phyloP scores from a whole-genome alignment of 2,329 filamentous ascomycete species.

The Magnaporthales sp. region DNA sequence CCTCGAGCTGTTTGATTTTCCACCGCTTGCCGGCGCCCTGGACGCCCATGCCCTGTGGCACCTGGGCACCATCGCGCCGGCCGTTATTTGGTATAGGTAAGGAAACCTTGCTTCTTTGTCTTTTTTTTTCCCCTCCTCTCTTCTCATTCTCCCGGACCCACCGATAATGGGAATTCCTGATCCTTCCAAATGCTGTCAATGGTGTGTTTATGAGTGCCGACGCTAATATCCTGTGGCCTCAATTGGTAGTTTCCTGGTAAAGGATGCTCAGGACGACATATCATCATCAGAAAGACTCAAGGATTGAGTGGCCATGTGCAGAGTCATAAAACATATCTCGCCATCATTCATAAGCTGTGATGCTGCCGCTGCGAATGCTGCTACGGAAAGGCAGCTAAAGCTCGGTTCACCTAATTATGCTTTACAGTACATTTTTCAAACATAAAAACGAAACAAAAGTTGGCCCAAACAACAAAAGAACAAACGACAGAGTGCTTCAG shows the following conservation, averaged over 20 bases:
- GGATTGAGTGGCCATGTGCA: slow-evolving; percentile 9
- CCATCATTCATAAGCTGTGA: too few species aligned
- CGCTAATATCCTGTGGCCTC: slow-evolving; percentile 8
- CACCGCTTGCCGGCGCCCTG: slow-evolving; percentile 70
- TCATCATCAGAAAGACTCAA: slow-evolving; percentile 61
- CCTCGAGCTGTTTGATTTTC: slow-evolving; percentile 88
- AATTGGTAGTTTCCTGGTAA: slow-evolving; percentile 65
- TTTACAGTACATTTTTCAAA: too few species aligned
- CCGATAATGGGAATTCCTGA: too few species aligned
- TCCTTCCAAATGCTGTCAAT: too few species aligned
- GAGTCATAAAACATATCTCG: too few species aligned
- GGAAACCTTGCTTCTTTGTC: slow-evolving; percentile 29
- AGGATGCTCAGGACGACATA: slow-evolving; percentile 77
- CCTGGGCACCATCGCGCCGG: slow-evolving; percentile 80
- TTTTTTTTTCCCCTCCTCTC: not conserved
- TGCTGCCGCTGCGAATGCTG: too few species aligned
- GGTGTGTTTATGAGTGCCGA: slow-evolving; percentile 14
- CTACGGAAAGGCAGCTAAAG: too few species aligned
- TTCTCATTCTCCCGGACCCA: too few species aligned
- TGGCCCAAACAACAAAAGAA: not conserved
- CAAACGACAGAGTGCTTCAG: too few species aligned
- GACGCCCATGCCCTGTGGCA: slow-evolving; percentile 98
- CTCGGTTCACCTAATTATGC: too few species aligned
- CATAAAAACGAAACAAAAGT: not conserved
- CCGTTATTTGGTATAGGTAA: slow-evolving; percentile 90